Percentiles rank a stretch among this genome's conserved stretches.
Conservation (phyloP, 208 protist genomes). For the Leptomonas seymouri region DNA sequence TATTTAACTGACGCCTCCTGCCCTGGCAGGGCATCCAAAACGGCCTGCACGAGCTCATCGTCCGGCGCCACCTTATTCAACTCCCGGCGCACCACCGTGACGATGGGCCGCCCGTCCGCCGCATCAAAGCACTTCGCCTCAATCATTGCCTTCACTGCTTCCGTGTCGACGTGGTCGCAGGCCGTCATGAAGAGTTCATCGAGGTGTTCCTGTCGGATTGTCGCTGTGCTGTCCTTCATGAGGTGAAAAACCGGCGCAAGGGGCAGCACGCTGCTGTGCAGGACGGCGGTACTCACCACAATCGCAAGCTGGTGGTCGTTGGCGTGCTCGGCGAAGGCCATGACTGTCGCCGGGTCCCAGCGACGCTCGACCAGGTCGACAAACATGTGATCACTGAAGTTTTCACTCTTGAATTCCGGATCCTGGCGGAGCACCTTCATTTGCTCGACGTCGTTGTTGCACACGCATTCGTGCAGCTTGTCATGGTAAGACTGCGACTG, state of each 20-base stretch:
- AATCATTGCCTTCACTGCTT: constrained; percentile 66
- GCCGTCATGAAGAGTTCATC: constrained; percentile 68
- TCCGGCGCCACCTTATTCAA: constrained; percentile 39
- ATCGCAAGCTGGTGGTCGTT: constrained; percentile 75
- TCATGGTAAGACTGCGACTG: constrained; percentile 52
- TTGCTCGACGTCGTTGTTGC: constrained; percentile 50
- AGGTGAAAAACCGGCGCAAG: constrained; percentile 51
- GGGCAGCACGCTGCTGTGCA: constrained; percentile 58
- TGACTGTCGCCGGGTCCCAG: constrained; percentile 54
- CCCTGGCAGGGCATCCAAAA: constrained; percentile 51
- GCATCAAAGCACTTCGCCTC: constrained; percentile 60
- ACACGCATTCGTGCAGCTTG: constrained; percentile 58
- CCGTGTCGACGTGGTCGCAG: constrained; percentile 66
- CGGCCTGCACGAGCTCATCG: constrained; percentile 51
- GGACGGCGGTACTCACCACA: constrained; percentile 56
- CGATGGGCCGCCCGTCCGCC: constrained; percentile 53
- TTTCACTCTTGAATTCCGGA: constrained; percentile 41
- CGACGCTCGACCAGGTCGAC: constrained; percentile 59
- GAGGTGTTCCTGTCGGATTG: constrained; percentile 62
- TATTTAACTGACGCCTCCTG: constrained; percentile 43
- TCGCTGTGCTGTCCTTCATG: constrained; percentile 51
- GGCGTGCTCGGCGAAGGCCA: constrained; percentile 53
- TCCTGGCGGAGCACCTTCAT: constrained; percentile 44
- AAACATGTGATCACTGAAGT: constrained; percentile 56
- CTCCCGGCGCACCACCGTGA: constrained; percentile 61